Percentiles rank a stretch among this genome's conserved stretches.
These are phyloP conservation scores for Plasmodium gallinaceum DNA, from an alignment of 169 alveolate genomes.

Conservation along the genomic window DNA sequence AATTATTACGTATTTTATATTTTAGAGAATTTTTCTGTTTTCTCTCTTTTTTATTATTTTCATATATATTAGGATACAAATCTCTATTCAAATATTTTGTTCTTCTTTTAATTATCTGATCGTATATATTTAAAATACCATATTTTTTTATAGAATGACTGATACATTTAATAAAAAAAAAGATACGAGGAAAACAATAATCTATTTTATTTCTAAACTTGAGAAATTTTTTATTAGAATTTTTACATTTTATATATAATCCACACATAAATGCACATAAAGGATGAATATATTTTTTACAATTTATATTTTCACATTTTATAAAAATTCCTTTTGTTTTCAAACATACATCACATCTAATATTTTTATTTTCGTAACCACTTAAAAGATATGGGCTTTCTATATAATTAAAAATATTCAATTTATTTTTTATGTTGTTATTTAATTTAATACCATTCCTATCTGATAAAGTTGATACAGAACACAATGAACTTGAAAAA, in stretches of 20 bases:
- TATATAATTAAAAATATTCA: neutral
- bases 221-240: slow-evolving; percentile 56
- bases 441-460: neutral
- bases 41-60: slow-evolving; percentile 71
- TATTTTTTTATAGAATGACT: slow-evolving; percentile 57
- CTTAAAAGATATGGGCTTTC: slow-evolving; percentile 20
- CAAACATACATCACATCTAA: slow-evolving; percentile 50
- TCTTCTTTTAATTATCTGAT: slow-evolving; percentile 51
- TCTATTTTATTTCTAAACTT: slow-evolving; percentile 57
- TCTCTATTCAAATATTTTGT: slow-evolving; percentile 70
- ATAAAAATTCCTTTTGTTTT: slow-evolving; percentile 52
- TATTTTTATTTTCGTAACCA: slow-evolving; percentile 28
- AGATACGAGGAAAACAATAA: slow-evolving; percentile 67
- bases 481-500: neutral
- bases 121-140: slow-evolving; percentile 46
- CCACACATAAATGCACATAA: slow-evolving; percentile 76
- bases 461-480: slow-evolving; percentile 5
- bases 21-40: slow-evolving; percentile 52
- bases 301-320: slow-evolving; percentile 34
- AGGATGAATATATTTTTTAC: slow-evolving; percentile 54
- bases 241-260: slow-evolving; percentile 51
- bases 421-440: neutral
- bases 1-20: slow-evolving; percentile 22
- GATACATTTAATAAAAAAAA: slow-evolving; percentile 51
- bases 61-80: slow-evolving; percentile 69